Base-by-base conservation (phyloP, 2,329 filamentous ascomycete genomes). In the Xylariomycetidae sp. region DNA sequence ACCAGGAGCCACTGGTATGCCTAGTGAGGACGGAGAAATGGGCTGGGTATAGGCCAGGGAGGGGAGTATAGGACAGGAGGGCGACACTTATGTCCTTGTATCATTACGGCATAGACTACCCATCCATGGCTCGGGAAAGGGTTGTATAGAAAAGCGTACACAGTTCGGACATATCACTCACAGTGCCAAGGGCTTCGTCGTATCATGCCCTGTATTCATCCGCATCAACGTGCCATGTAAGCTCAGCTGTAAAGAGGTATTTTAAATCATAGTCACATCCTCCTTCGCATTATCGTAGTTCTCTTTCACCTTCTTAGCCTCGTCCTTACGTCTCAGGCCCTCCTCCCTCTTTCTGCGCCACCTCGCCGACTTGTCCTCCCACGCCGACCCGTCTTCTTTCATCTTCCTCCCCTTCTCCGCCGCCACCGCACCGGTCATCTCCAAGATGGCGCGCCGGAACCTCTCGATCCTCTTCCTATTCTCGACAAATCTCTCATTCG, bases 401-500 rank as follows among this genome's bases (percentile, higher is more conserved):
- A 46, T 34, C 1, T 23, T 23, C 8, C 20, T 23, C 8, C 8
- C 8, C n/a, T 23, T 23, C 8, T 8, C n/a, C 8, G n/a, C n/a
- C 8, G 8, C 20, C 20, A 45, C 45, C 10, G 44, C 45, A 15
- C 40, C 49, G 11, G 60, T 44, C 28, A 59, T 57, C 9, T 55
- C 56, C 34, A 53, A 45, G 26, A 86, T 59, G 6, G 74, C 69
- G 2, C 51, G 44, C 27, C 70, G 66, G 45, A 90, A 88, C 26
- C 82, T 68, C 30, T 69, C 68, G 41, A 84, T 88, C 28, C 85
- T 70, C 48, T 77, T 77, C 14, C 62, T 58, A 47, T 90, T 92
- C 54, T 82, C 77, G 7, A 53, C 61, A 50, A 92, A 90, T 31
- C 85, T 70, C 56, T 87, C 77, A 51, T 92, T 89, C 6, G 82